Conservation (phyloP, 163 green algal species). For the Chloroidium sp. region DNA sequence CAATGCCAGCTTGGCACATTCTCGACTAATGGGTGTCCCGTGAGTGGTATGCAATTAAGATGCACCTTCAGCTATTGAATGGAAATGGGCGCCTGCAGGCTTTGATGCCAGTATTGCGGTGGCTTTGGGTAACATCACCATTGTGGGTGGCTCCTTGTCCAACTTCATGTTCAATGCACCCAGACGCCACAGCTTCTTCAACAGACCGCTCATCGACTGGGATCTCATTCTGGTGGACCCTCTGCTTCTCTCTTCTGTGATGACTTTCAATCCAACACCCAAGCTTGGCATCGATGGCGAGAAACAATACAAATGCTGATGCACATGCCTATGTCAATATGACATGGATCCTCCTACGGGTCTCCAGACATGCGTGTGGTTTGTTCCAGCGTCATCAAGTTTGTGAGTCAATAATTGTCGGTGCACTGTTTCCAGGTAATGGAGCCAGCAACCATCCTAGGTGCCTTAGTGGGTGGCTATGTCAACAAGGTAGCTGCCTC, state of each 20-base stretch:
- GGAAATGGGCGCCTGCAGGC: conserved; percentile 12
- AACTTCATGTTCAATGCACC: conserved; percentile 55
- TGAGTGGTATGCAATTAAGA: neutral
- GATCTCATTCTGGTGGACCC: conserved; percentile 19
- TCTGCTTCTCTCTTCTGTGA: neutral
- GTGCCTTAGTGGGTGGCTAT: conserved; percentile 53
- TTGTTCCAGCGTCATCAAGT: too few species aligned
- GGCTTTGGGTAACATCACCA: conserved; percentile 61
- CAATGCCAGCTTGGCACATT: neutral
- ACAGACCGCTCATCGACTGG: conserved; percentile 56
- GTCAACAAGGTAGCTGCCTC: conserved; percentile 39
- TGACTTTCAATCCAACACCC: neutral
- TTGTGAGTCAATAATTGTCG: too few species aligned
- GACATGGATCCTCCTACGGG: too few species aligned
- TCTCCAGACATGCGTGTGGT: too few species aligned
- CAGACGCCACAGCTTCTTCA: conserved; percentile 33
- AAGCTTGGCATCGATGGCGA: conserved; percentile 5
- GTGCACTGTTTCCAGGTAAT: conserved; percentile 28
- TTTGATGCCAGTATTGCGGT: conserved; percentile 45
- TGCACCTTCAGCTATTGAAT: neutral
- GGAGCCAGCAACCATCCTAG: conserved; percentile 65
- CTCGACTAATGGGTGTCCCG: neutral
- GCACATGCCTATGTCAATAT: too few species aligned
- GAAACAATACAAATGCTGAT: too few species aligned
- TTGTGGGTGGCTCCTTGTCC: conserved; percentile 49